A percentile compares a stretch with the other conserved stretches of the same genome.
Conservation (phyloP, 2,329 filamentous ascomycete genomes). For the Monilinia vaccinii-corymbosi region DNA sequence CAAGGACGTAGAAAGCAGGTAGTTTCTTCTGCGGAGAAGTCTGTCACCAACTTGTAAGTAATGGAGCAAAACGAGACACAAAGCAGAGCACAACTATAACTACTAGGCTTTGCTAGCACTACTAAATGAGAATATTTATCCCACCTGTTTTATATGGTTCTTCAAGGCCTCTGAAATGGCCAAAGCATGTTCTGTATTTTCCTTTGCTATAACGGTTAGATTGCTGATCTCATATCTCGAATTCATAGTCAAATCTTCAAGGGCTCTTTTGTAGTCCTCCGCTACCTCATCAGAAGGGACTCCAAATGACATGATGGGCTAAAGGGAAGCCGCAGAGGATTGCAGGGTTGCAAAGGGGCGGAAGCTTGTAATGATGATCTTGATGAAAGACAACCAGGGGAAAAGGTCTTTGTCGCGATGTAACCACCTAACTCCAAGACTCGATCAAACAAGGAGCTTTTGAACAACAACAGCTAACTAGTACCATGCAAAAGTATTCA, state of each 20-base stretch:
- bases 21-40: constrained; percentile 82
- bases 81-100: constrained; percentile 11
- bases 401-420: constrained; percentile 21
- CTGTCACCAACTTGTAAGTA: constrained; percentile 39
- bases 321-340: constrained; percentile 18
- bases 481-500: constrained; percentile 31
- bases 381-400: constrained; percentile 20
- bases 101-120: constrained; percentile 16
- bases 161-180: constrained; percentile 85
- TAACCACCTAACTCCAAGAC: constrained; percentile 22
- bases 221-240: constrained; percentile 95
- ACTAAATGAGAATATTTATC: constrained; percentile 32
- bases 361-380: constrained; percentile 10
- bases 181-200: constrained; percentile 92
- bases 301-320: constrained; percentile 52
- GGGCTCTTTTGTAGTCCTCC: constrained; percentile 85
- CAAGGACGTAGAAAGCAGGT: constrained; percentile 92
- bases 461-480: constrained; percentile 31
- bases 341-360: constrained; percentile 18
- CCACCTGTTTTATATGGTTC: constrained; percentile 90
- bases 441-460: constrained; percentile 22
- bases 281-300: constrained; percentile 70
- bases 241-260: constrained; percentile 86
- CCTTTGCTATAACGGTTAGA: constrained; percentile 91
- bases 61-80: constrained; percentile 20